Percentiles rank a stretch among this genome's conserved stretches.
These are phyloP conservation scores for Dendrobium huoshanense DNA, from an alignment of 106 monocot species.

Conservation along the genomic window DNA sequence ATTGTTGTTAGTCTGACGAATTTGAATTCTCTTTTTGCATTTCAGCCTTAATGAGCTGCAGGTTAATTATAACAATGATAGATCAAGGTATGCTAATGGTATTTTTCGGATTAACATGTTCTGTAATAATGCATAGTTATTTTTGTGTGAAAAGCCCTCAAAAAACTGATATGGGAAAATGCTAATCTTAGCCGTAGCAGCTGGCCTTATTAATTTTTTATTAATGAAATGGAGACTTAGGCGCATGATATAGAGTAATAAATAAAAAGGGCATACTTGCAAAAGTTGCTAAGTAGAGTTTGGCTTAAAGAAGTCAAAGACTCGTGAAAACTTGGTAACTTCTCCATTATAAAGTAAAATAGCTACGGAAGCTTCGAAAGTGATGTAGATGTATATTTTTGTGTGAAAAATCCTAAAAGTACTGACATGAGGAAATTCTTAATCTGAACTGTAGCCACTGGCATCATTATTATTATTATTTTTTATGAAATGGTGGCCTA, in stretches of 20 bases:
- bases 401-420: background rate
- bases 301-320: background rate
- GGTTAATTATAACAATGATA: slow-evolving; percentile 97
- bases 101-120: background rate
- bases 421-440: background rate
- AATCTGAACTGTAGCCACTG: background rate
- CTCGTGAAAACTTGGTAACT: background rate
- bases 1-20: slow-evolving; percentile 6
- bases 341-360: background rate
- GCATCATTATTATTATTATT: no score
- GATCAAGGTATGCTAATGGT: slow-evolving; percentile 57
- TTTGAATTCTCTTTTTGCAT: slow-evolving; percentile 3
- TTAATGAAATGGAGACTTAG: background rate
- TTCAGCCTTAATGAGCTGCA: slow-evolving; percentile 88
- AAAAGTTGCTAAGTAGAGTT: background rate
- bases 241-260: background rate
- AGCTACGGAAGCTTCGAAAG: background rate
- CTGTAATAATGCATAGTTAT: background rate
- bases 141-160: background rate
- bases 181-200: background rate
- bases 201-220: background rate
- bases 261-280: background rate
- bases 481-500: no score
- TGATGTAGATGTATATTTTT: background rate
- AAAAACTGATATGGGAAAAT: background rate